These are phyloP conservation scores for Saksenaea oblongispora DNA, from an alignment of 371 early-diverging fungal species.

Conservation along the genomic window DNA sequence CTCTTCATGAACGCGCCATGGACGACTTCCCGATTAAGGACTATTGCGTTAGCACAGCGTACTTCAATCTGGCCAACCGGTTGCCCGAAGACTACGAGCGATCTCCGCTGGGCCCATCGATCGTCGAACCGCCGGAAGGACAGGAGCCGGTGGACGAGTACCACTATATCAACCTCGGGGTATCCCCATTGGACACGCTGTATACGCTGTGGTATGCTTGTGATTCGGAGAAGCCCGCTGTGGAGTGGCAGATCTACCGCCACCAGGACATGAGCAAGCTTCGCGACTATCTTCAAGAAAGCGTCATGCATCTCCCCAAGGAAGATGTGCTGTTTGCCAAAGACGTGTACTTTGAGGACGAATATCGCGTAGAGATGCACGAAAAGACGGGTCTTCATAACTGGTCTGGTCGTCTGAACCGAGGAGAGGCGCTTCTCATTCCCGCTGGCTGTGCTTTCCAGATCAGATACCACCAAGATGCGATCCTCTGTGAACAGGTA, in stretches of 20 bases:
- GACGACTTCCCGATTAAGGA: neutral
- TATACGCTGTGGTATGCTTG: neutral
- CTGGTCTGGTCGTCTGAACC: neutral
- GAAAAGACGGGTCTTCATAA: neutral
- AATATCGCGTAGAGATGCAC: neutral
- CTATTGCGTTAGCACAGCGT: neutral
- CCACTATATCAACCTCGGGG: neutral
- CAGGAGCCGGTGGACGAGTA: neutral
- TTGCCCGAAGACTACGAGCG: neutral
- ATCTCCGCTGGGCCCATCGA: neutral
- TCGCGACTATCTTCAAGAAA: neutral
- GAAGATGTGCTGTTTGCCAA: neutral
- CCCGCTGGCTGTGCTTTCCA: neutral
- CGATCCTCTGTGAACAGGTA: neutral
- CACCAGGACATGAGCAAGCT: neutral
- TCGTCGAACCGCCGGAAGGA: neutral
- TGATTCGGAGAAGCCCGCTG: neutral
- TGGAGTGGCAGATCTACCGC: neutral
- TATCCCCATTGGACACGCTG: neutral
- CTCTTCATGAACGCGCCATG: neutral
- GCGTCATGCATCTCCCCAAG: neutral
- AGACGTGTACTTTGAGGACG: neutral
- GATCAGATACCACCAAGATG: neutral
- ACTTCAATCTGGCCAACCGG: neutral
- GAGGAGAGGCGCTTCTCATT: neutral